These are phyloP conservation scores for Acidomyces sp. DNA, from an alignment of 495 filamentous ascomycete genomes.

Conservation along the genomic window DNA sequence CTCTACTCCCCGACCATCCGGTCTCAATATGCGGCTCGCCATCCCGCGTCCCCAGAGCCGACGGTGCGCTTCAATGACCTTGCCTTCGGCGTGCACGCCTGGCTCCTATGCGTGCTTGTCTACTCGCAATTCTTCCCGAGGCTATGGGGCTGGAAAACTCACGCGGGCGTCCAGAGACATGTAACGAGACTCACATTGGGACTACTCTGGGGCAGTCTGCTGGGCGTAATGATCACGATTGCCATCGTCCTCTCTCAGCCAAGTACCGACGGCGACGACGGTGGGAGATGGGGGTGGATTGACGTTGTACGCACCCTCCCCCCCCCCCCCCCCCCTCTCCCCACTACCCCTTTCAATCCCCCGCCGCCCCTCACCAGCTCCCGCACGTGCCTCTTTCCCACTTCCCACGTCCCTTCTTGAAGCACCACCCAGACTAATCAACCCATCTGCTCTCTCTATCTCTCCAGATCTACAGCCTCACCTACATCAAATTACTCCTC, in stretches of 20 bases:
- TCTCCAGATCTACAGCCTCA: constrained; percentile 58
- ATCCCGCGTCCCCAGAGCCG: constrained; percentile 55
- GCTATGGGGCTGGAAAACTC: constrained; percentile 61
- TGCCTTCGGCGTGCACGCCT: constrained; percentile 68
- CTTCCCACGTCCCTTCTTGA: no score
- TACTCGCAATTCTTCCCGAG: constrained; percentile 59
- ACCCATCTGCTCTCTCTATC: background rate
- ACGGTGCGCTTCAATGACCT: constrained; percentile 87
- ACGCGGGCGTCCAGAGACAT: constrained; percentile 34
- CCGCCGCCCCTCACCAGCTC: no score
- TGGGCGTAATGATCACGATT: constrained; percentile 41
- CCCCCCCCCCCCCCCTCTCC: background rate
- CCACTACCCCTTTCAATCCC: no score
- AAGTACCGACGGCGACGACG: constrained; percentile 38
- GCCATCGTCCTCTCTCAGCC: constrained; percentile 43
- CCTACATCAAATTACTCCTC: constrained; percentile 78
- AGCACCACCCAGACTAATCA: no score
- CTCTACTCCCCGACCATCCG: constrained; percentile 67
- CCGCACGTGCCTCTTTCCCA: no score
- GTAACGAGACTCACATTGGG: constrained; percentile 54
- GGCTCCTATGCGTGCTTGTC: constrained; percentile 50
- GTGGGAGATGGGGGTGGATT: constrained; percentile 56
- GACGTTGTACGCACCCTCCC: constrained; percentile 50
- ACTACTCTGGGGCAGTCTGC: constrained; percentile 51
- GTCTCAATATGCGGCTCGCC: constrained; percentile 69